A percentile compares a stretch with the other conserved stretches of the same genome.
phyloP scores from a whole-genome alignment of 2,329 filamentous ascomycete species.

The Nakataea oryzae region DNA sequence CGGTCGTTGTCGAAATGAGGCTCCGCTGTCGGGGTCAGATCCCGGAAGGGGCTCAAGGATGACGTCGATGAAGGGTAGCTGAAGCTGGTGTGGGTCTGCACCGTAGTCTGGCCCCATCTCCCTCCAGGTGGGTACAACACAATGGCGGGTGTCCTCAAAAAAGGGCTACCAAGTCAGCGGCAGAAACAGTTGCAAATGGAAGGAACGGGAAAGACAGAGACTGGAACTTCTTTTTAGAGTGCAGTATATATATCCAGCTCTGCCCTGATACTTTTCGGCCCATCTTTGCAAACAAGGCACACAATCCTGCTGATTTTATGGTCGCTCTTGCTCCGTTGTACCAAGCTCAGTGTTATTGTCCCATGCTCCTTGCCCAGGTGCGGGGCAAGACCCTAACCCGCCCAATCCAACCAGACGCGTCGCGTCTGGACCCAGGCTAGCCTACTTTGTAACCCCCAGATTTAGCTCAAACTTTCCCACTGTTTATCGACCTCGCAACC shows the following conservation, averaged over 20 bases:
- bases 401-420: neutral
- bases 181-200: too few relatives aligned
- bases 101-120: neutral
- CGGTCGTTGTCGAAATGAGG: neutral
- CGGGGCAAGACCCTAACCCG: neutral
- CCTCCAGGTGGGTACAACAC: too few relatives aligned
- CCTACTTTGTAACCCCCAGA: neutral
- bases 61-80: neutral
- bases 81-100: constrained; percentile 2
- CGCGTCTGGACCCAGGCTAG: neutral
- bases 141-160: too few relatives aligned
- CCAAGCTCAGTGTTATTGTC: too few relatives aligned
- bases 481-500: neutral
- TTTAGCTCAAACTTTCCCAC: neutral
- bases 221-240: too few relatives aligned
- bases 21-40: neutral
- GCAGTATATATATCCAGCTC: too few relatives aligned
- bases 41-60: neutral
- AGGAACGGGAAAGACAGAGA: too few relatives aligned
- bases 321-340: too few relatives aligned
- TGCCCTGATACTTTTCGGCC: too few relatives aligned
- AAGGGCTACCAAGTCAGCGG: too few relatives aligned
- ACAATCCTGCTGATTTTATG: too few relatives aligned
- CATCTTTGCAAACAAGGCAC: too few relatives aligned
- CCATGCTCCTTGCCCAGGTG: neutral